These are phyloP conservation scores for Mycosarcoma mackinlayi DNA, from an alignment of 1,284 basidiomycete genomes.

Conservation along the genomic window DNA sequence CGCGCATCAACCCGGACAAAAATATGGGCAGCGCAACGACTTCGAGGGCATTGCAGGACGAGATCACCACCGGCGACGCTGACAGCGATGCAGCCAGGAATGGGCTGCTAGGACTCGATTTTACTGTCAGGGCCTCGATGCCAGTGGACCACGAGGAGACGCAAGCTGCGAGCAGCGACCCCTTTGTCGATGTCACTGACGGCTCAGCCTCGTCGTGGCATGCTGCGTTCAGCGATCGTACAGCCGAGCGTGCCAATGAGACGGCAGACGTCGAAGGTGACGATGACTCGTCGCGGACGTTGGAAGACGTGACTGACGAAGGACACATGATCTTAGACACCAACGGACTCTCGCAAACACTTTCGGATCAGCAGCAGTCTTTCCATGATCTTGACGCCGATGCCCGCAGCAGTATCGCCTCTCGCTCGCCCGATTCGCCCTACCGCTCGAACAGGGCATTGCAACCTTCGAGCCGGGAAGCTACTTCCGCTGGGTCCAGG, in stretches of 20 bases:
- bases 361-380: conserved; percentile 36
- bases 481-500: conserved; percentile 1
- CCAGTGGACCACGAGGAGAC: background rate
- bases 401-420: conserved; percentile 2
- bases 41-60: background rate
- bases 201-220: conserved; percentile 45
- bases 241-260: background rate
- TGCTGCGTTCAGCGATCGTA: conserved; percentile 30
- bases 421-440: conserved; percentile 3
- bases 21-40: background rate
- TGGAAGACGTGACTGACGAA: conserved; percentile 7
- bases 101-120: conserved; percentile 27
- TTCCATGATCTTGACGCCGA: conserved; percentile 15
- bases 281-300: background rate
- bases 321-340: conserved; percentile 32
- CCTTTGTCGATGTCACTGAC: conserved; percentile 29
- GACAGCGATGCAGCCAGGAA: conserved; percentile 19
- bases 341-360: conserved; percentile 42
- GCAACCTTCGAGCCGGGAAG: background rate
- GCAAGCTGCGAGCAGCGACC: background rate
- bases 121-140: conserved; percentile 2
- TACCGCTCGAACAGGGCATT: conserved; percentile 37
- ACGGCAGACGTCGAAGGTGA: background rate
- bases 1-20: conserved; percentile 10
- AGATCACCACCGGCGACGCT: background rate